These are phyloP conservation scores for Phyllosticta citribraziliensis DNA, from an alignment of 2,329 filamentous ascomycete species.

Conservation along the genomic window DNA sequence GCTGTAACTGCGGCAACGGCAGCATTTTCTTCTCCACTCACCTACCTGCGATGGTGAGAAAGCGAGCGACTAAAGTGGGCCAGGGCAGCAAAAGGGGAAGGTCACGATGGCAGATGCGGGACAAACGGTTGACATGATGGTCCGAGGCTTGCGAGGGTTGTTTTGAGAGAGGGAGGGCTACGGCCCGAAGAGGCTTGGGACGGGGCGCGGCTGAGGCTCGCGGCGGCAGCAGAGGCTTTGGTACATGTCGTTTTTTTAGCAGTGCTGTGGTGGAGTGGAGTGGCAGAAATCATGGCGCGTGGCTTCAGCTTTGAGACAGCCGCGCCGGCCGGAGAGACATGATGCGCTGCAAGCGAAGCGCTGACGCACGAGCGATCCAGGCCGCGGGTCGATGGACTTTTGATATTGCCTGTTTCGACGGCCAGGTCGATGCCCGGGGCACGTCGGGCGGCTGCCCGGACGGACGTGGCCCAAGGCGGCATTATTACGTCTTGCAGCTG, in stretches of 20 bases:
- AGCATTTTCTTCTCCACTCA: background rate
- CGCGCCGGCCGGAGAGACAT: constrained; percentile 2
- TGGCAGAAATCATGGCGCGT: background rate
- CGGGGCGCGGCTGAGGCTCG: background rate
- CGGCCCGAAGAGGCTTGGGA: background rate
- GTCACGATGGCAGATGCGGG: constrained; percentile 5
- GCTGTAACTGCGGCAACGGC: background rate
- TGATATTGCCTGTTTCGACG: background rate
- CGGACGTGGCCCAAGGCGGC: background rate
- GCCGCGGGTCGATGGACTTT: background rate
- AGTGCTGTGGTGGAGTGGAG: background rate
- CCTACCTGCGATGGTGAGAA: background rate
- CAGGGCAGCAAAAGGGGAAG: constrained; percentile 1
- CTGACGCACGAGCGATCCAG: constrained; percentile 7
- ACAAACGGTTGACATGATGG: background rate
- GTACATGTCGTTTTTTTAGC: background rate
- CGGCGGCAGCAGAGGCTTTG: no score
- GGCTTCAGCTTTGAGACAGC: background rate
- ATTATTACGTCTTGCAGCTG: background rate
- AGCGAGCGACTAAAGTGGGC: background rate
- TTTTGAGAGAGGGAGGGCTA: background rate
- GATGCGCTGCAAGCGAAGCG: constrained; percentile 8
- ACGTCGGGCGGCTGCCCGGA: background rate
- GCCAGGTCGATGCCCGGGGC: background rate
- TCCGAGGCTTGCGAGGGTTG: background rate